A percentile compares a stretch with the other conserved stretches of the same genome.
These are phyloP conservation scores for Beauveria caledonica DNA, from an alignment of 2,329 filamentous ascomycete genomes.

Conservation along the genomic window DNA sequence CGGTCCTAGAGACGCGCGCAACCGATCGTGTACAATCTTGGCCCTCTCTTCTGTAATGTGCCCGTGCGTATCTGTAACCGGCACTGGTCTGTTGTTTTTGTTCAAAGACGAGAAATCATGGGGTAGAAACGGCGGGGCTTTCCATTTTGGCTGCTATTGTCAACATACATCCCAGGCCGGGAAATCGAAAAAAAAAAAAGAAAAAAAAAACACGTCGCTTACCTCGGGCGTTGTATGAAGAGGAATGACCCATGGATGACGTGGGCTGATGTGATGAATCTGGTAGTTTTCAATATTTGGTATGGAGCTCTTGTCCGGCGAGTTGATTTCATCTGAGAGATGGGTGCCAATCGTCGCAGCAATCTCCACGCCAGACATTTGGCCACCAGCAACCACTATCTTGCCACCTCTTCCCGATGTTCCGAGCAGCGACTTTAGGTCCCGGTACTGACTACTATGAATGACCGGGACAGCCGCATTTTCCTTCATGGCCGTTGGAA, in stretches of 20 bases:
- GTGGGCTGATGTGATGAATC: slow-evolving; percentile 60
- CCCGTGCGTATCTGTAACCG: slow-evolving; percentile 55
- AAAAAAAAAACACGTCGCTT: slow-evolving; percentile 11
- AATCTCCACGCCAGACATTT: slow-evolving; percentile 76
- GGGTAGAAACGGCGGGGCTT: slow-evolving; percentile 58
- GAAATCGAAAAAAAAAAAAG: too few species aligned
- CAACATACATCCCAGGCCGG: slow-evolving; percentile 17
- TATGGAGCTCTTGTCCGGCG: slow-evolving; percentile 35
- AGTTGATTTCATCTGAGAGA: slow-evolving; percentile 54
- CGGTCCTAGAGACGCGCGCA: slow-evolving; percentile 39
- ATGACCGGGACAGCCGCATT: slow-evolving; percentile 40
- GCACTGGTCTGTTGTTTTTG: slow-evolving; percentile 49
- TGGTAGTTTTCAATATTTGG: slow-evolving; percentile 40
- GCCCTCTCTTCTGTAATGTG: slow-evolving; percentile 54
- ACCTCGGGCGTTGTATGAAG: slow-evolving; percentile 45
- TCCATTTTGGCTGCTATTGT: slow-evolving; percentile 35
- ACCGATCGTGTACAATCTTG: slow-evolving; percentile 42
- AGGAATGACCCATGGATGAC: slow-evolving; percentile 66
- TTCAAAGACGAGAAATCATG: slow-evolving; percentile 69
- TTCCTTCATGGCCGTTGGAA: slow-evolving; percentile 35
- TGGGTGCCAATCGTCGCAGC: slow-evolving; percentile 64
- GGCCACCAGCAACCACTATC: slow-evolving; percentile 68
- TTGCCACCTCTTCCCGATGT: slow-evolving; percentile 39
- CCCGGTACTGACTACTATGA: slow-evolving; percentile 61
- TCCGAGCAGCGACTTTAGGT: slow-evolving; percentile 40